These are phyloP conservation scores for Lepidopterella palustris DNA, from an alignment of 495 filamentous ascomycete genomes.

Conservation along the genomic window DNA sequence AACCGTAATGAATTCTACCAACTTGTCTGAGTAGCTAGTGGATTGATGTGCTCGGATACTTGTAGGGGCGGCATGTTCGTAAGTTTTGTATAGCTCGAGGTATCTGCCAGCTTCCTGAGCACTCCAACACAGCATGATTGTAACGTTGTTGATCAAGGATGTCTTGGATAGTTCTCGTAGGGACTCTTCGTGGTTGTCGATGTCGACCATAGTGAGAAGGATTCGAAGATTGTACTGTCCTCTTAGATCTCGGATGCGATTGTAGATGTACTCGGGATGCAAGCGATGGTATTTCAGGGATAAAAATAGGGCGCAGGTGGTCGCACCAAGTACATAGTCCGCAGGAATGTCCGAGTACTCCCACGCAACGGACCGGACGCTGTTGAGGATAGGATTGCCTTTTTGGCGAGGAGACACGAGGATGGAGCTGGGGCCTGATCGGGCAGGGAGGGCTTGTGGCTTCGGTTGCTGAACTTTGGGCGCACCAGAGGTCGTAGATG, in stretches of 20 bases:
- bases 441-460: constrained; percentile 68
- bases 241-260: constrained; percentile 70
- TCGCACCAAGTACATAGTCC: constrained; percentile 82
- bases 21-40: constrained; percentile 71
- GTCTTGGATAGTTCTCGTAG: constrained; percentile 83
- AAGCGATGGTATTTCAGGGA: constrained; percentile 95
- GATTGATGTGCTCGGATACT: constrained; percentile 78
- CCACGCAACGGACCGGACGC: constrained; percentile 80
- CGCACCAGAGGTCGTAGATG: constrained; percentile 12
- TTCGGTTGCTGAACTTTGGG: constrained; percentile 75
- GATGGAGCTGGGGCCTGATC: constrained; percentile 66
- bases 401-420: constrained; percentile 83
- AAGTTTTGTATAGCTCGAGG: constrained; percentile 88
- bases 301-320: constrained; percentile 87
- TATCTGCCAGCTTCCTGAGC: constrained; percentile 89
- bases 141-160: constrained; percentile 83
- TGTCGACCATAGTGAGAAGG: constrained; percentile 86
- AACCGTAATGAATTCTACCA: constrained; percentile 90
- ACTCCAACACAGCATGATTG: constrained; percentile 87
- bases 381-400: constrained; percentile 86
- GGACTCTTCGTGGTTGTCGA: constrained; percentile 72
- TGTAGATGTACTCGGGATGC: constrained; percentile 97
- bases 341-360: constrained; percentile 93
- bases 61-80: constrained; percentile 73
- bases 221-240: constrained; percentile 79